Conservation (phyloP, 2,329 filamentous ascomycete species). For the Purpureocillium lavendulum region DNA sequence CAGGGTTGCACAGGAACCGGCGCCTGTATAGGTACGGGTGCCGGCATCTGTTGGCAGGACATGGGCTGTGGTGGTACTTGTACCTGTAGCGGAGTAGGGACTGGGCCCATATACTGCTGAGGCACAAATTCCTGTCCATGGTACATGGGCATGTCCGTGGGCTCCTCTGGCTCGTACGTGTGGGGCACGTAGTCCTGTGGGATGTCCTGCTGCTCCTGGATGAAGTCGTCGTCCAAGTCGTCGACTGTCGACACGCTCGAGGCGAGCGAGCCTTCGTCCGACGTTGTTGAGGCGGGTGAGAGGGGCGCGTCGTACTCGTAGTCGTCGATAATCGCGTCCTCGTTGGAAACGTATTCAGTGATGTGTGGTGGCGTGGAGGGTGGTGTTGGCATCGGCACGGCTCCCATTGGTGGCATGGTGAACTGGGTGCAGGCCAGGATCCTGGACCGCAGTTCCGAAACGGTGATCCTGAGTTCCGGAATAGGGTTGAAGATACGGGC, state of each 20-base stretch:
- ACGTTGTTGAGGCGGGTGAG: slow-evolving; percentile 41
- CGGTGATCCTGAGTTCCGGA: slow-evolving; percentile 72
- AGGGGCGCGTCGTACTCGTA: slow-evolving; percentile 37
- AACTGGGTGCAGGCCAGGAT: slow-evolving; percentile 72
- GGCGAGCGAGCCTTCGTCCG: slow-evolving; percentile 47
- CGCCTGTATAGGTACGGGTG: slow-evolving; percentile 21
- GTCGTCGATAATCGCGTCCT: slow-evolving; percentile 35
- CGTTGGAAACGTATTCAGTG: slow-evolving; percentile 37
- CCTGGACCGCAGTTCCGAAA: slow-evolving; percentile 68
- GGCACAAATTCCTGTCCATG: slow-evolving; percentile 36
- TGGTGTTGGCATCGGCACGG: slow-evolving; percentile 27
- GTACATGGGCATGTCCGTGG: slow-evolving; percentile 28
- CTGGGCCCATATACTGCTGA: slow-evolving; percentile 35
- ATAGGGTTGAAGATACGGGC: slow-evolving; percentile 81
- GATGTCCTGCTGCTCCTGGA: slow-evolving; percentile 33
- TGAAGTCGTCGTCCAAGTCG: slow-evolving; percentile 40
- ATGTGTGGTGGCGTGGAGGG: slow-evolving; percentile 34
- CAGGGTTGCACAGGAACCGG: slow-evolving; percentile 29
- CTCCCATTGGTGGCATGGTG: slow-evolving; percentile 39
- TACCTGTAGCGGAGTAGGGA: slow-evolving; percentile 14
- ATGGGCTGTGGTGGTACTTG: slow-evolving; percentile 15
- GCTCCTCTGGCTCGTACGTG: slow-evolving; percentile 38
- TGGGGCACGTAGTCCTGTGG: slow-evolving; percentile 32
- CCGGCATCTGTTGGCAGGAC: slow-evolving; percentile 20
- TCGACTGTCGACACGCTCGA: slow-evolving; percentile 46